Percentiles rank a stretch among this genome's conserved stretches.
Conservation (phyloP, 495 filamentous ascomycete genomes). For the Tirmania nivea region DNA sequence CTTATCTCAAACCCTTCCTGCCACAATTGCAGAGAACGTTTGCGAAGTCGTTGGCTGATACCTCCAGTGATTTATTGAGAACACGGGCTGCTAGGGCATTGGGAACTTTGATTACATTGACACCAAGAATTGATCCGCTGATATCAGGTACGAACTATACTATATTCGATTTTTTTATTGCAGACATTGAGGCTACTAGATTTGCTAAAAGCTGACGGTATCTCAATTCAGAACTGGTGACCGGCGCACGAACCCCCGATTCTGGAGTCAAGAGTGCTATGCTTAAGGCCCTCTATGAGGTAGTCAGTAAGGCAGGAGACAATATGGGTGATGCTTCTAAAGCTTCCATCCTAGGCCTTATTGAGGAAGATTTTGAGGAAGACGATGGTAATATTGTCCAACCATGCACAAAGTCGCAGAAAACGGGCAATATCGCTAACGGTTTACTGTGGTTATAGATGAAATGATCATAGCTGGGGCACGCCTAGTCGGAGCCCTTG, state of each 20-base stretch:
- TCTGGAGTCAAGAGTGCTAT: constrained; percentile 81
- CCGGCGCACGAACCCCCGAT: constrained; percentile 79
- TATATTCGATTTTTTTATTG: background rate
- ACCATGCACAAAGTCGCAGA: background rate
- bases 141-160: constrained; percentile 29
- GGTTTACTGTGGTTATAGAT: constrained; percentile 23
- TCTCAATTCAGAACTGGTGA: constrained; percentile 51
- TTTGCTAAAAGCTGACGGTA: background rate
- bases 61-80: constrained; percentile 70
- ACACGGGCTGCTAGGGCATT: constrained; percentile 85
- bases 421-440: background rate
- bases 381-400: constrained; percentile 31
- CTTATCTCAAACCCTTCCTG: constrained; percentile 86
- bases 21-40: constrained; percentile 94
- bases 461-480: constrained; percentile 71
- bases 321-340: constrained; percentile 89
- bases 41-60: constrained; percentile 82
- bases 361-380: constrained; percentile 63
- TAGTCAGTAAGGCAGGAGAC: constrained; percentile 74
- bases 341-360: constrained; percentile 55
- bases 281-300: constrained; percentile 91
- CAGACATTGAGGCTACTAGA: background rate
- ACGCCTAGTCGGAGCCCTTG: constrained; percentile 64
- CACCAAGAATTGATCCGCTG: constrained; percentile 82
- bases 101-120: constrained; percentile 87